phyloP scores from a whole-genome alignment of 2,329 filamentous ascomycete species.

The Aspergillus quadricinctus region DNA sequence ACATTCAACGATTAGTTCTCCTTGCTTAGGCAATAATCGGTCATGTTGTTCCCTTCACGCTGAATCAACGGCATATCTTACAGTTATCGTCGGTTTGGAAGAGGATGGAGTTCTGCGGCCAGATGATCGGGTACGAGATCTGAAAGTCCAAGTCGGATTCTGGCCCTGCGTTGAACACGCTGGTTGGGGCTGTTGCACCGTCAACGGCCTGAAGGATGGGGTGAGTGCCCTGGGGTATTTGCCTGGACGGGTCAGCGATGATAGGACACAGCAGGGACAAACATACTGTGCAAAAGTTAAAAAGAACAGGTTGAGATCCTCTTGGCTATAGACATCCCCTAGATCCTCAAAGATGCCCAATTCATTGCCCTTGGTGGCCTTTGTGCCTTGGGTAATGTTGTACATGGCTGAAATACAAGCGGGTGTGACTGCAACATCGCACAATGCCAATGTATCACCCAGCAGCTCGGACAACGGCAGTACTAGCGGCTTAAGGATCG shows the following conservation, averaged over 20 bases:
- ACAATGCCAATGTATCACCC: constrained; percentile 16
- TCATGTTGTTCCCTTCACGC: too few species aligned
- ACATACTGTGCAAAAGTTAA: constrained; percentile 27
- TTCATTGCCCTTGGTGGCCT: constrained; percentile 40
- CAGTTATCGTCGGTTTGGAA: constrained; percentile 48
- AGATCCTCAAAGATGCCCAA: constrained; percentile 44
- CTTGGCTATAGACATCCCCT: constrained; percentile 44
- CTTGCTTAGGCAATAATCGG: too few species aligned
- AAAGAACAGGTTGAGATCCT: constrained; percentile 44
- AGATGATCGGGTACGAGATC: constrained; percentile 46
- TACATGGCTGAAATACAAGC: constrained; percentile 42
- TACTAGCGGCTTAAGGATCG: constrained; percentile 22
- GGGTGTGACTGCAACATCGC: constrained; percentile 36
- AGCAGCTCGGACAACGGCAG: constrained; percentile 19
- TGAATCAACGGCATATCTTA: too few species aligned
- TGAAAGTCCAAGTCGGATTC: constrained; percentile 46
- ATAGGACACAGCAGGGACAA: neutral
- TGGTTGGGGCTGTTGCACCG: constrained; percentile 33
- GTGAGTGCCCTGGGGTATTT: constrained; percentile 38
- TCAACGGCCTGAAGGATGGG: constrained; percentile 39
- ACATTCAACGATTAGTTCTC: too few species aligned
- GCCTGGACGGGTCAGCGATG: constrained; percentile 14
- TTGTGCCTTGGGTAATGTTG: constrained; percentile 38
- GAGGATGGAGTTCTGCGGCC: constrained; percentile 46
- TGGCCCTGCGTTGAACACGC: constrained; percentile 26